These are phyloP conservation scores for Trichoderma endophyticum DNA, from an alignment of 2,329 filamentous ascomycete genomes.

Conservation along the genomic window DNA sequence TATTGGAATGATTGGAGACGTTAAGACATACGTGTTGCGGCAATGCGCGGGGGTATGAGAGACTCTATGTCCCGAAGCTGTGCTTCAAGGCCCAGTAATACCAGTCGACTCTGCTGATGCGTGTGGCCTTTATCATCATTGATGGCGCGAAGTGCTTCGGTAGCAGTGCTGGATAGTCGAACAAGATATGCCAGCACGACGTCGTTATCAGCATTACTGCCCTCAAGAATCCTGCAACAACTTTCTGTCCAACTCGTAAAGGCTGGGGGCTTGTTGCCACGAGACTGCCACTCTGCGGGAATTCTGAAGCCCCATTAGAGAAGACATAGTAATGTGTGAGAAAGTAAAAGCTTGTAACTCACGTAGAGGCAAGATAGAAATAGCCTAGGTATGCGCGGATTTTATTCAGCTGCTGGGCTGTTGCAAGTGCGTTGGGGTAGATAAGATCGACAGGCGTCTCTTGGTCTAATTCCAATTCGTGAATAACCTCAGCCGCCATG, in stretches of 20 bases:
- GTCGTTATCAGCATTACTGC: constrained; percentile 38
- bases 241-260: constrained; percentile 43
- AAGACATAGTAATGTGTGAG: not conserved
- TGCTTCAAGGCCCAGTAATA: constrained; percentile 47
- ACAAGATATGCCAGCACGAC: constrained; percentile 42
- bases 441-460: constrained; percentile 25
- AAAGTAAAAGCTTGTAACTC: constrained; percentile 19
- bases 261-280: not conserved
- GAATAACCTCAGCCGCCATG: constrained; percentile 50
- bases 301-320: constrained; percentile 30
- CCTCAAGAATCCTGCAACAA: constrained; percentile 45
- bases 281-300: not conserved
- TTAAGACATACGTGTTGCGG: constrained; percentile 23
- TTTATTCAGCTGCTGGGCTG: constrained; percentile 36
- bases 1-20: not conserved
- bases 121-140: constrained; percentile 28
- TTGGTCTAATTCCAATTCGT: constrained; percentile 49
- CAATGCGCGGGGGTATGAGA: constrained; percentile 35
- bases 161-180: constrained; percentile 40
- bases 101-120: constrained; percentile 42
- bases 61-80: constrained; percentile 43
- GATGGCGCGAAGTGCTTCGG: constrained; percentile 37
- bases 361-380: constrained; percentile 44
- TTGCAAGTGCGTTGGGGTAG: not conserved
- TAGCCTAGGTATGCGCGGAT: constrained; percentile 47